Percentiles rank a stretch among this genome's conserved stretches.
phyloP scores from a whole-genome alignment of 2,329 filamentous ascomycete genomes.

The Phialocephala subalpina region DNA sequence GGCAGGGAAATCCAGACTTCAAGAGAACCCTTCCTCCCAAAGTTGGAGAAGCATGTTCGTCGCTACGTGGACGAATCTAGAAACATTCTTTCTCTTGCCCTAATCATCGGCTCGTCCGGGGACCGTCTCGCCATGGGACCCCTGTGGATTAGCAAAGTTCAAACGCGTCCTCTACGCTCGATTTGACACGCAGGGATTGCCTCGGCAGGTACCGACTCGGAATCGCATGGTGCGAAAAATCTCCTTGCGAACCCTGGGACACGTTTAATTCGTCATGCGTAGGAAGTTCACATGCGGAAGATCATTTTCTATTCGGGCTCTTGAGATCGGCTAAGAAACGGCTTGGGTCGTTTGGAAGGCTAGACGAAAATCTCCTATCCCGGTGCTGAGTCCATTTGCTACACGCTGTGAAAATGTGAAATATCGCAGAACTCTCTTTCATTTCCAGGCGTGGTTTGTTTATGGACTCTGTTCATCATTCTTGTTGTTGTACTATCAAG shows the following conservation, averaged over 20 bases:
- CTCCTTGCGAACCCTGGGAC: neutral
- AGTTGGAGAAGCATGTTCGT: too few species aligned
- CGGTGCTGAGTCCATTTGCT: neutral
- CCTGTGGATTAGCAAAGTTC: neutral
- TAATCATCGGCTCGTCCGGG: neutral
- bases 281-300: neutral
- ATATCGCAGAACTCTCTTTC: conserved; percentile 2
- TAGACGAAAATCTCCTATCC: neutral
- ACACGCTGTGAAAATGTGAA: neutral
- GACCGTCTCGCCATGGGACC: neutral
- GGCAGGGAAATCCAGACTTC: too few species aligned
- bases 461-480: neutral
- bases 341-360: neutral
- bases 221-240: neutral
- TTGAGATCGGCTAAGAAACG: neutral
- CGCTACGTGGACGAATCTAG: too few species aligned
- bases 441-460: neutral
- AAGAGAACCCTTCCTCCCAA: too few species aligned
- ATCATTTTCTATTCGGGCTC: neutral
- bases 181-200: neutral
- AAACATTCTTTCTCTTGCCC: neutral
- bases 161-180: neutral
- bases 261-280: conserved; percentile 1
- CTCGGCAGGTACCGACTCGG: neutral
- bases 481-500: neutral